phyloP scores from a whole-genome alignment of 2,329 filamentous ascomycete species.

The Thermoascus crustaceus region DNA sequence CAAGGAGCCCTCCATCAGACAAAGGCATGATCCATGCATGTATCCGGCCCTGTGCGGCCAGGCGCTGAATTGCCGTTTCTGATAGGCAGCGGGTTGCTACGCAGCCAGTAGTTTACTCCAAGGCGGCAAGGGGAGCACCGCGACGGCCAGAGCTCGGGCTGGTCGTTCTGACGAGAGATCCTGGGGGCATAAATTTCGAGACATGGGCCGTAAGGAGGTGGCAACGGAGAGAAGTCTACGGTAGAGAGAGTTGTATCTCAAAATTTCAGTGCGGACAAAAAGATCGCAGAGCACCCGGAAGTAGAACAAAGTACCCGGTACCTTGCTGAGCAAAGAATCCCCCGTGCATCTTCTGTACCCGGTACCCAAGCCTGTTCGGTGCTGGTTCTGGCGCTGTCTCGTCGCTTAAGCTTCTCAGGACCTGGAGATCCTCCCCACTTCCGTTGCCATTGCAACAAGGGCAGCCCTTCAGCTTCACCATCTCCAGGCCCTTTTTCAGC shows the following conservation, averaged over 20 bases:
- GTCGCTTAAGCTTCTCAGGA: conserved; percentile 19
- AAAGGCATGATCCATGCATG: conserved; percentile 14
- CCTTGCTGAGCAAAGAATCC: conserved; percentile 2
- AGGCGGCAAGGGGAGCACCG: conserved; percentile 32
- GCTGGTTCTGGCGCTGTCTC: conserved; percentile 3
- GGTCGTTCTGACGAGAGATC: not conserved
- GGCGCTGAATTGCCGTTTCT: conserved; percentile 13
- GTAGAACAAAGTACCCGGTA: not conserved
- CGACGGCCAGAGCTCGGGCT: conserved; percentile 16
- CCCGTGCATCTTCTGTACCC: not conserved
- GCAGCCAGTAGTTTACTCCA: conserved; percentile 22
- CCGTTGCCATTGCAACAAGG: conserved; percentile 36
- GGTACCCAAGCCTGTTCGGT: conserved; percentile 3
- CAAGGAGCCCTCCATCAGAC: not conserved
- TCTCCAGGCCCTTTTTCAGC: conserved; percentile 20
- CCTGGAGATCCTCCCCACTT: conserved; percentile 34
- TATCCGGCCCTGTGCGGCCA: conserved; percentile 12
- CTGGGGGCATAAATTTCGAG: not conserved
- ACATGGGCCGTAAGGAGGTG: not conserved
- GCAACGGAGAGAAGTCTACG: too few species aligned
- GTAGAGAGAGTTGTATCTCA: too few species aligned
- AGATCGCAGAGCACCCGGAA: not conserved
- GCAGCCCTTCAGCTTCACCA: conserved; percentile 33
- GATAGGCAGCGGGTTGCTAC: conserved; percentile 28
- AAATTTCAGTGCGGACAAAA: too few species aligned